Conservation (phyloP, 2,329 filamentous ascomycete species). For the Paramyrothecium roridum region DNA sequence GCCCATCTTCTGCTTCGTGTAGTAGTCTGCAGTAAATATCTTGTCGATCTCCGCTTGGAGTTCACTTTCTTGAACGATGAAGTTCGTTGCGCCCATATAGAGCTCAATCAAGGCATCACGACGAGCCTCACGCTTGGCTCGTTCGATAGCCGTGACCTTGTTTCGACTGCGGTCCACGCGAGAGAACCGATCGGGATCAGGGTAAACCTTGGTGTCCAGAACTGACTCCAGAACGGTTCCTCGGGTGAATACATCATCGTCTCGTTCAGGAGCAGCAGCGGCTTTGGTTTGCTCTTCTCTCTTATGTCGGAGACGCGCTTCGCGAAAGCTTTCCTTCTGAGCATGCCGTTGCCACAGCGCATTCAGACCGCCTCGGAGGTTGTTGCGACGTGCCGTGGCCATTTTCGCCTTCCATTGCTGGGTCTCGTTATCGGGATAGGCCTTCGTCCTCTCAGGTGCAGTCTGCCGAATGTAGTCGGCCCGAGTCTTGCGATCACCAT, state of each 20-base stretch:
- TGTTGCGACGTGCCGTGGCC: constrained; percentile 67
- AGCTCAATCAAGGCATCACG: constrained; percentile 76
- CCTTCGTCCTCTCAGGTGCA: constrained; percentile 51
- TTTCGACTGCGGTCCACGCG: constrained; percentile 46
- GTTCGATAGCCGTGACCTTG: constrained; percentile 37
- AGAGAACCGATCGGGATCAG: constrained; percentile 60
- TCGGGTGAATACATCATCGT: constrained; percentile 75
- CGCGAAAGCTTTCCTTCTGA: constrained; percentile 30
- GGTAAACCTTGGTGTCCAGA: constrained; percentile 46
- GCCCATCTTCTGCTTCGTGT: constrained; percentile 32
- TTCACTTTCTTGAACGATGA: constrained; percentile 80
- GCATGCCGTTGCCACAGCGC: constrained; percentile 67
- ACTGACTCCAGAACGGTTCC: constrained; percentile 56
- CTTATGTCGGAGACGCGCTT: constrained; percentile 39
- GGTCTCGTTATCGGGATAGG: constrained; percentile 29
- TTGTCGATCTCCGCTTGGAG: constrained; percentile 70
- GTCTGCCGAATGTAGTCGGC: constrained; percentile 58
- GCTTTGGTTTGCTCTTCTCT: constrained; percentile 43
- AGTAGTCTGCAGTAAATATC: constrained; percentile 67
- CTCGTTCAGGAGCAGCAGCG: constrained; percentile 63
- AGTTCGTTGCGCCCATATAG: constrained; percentile 83
- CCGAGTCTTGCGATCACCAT: constrained; percentile 58
- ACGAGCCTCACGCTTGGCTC: constrained; percentile 53
- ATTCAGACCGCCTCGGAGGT: constrained; percentile 67
- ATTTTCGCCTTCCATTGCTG: constrained; percentile 68